Evolutionary conservation across 148 eudicot genomes (phyloP), one percentile per base, ranked within the genome.

Genomic region (Silene conica): DNA sequence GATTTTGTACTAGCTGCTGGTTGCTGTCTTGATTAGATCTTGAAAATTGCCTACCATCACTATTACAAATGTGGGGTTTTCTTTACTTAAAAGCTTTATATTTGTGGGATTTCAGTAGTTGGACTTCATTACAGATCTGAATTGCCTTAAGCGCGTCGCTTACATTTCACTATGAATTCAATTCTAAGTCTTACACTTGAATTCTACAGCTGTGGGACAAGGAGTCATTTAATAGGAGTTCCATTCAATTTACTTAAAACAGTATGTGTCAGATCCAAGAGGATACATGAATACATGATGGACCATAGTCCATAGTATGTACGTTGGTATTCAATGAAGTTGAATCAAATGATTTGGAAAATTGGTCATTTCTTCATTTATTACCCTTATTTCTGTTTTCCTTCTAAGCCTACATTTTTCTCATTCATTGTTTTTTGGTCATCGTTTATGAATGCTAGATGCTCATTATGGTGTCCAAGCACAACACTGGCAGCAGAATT

Each of bases 401-500:
- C n/a, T n/a, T n/a, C n/a, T n/a, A n/a, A n/a, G n/a, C n/a, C n/a
- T n/a, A n/a, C n/a, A n/a, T n/a, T n/a, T 67, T 25, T 25, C 48
- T 56, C 25, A 52, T 22, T 80, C 64, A 65, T 71, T 34, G 41
- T 34, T 69, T 20, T n/a, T 46, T 73, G 59, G 67, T 25, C 13
- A 10, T 19, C 11, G 74, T 74, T 56, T 34, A 31, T 64, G 55
- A 72, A 80, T 80, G 69, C 28, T 77, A 95, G 98, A 84, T 79
- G 94, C 87, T 41, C 85, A 84, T 7, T 85, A 89, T 76, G 93
- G 84, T 61, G 86, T 79, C 25, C 90, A 74, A 60, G 86, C 71
- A 61, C 90, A 95, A 67, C 87, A 87, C 3, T 95, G 96, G 98
- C 97, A 94, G 74, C 88, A 91, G 41, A 81, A 71, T 45, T 89